Evolutionary conservation across 2,329 filamentous ascomycete species (phyloP).

Genomic region (Mariannaea elegans): DNA sequence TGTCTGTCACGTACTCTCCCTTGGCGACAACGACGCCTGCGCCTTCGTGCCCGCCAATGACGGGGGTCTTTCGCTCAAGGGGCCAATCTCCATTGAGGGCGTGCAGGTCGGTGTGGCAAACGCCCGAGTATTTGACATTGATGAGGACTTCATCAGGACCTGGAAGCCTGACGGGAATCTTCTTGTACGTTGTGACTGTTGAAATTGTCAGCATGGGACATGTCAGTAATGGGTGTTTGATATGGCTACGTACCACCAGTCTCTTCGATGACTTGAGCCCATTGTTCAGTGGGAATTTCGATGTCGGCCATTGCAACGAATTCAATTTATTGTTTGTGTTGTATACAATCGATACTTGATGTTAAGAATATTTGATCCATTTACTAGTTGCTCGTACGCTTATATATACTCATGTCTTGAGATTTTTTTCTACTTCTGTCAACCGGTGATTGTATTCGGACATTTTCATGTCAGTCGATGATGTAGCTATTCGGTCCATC

Average conservation of each 20-base stretch:
- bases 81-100: constrained; percentile 22
- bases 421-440: not conserved
- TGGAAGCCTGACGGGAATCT: constrained; percentile 8
- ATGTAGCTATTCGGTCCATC: constrained; percentile 20
- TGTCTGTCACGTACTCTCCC: constrained; percentile 6
- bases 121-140: constrained; percentile 19
- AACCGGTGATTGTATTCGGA: not conserved
- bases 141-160: constrained; percentile 19
- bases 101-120: constrained; percentile 21
- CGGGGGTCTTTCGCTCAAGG: constrained; percentile 9
- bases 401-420: constrained; percentile 2
- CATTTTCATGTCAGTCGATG: too few relatives aligned
- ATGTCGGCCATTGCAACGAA: constrained; percentile 1
- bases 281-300: constrained; percentile 22
- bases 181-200: constrained; percentile 6
- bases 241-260: constrained; percentile 12
- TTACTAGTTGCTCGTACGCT: not conserved
- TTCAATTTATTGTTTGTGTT: not conserved
- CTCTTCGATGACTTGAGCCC: constrained; percentile 19
- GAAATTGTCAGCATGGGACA: not conserved
- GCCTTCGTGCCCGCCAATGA: constrained; percentile 20
- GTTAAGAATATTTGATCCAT: not conserved
- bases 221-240: not conserved
- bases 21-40: constrained; percentile 16
- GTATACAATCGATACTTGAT: not conserved